phyloP scores from a whole-genome alignment of 805 yeast species.

The Suhomyces vadensis region DNA sequence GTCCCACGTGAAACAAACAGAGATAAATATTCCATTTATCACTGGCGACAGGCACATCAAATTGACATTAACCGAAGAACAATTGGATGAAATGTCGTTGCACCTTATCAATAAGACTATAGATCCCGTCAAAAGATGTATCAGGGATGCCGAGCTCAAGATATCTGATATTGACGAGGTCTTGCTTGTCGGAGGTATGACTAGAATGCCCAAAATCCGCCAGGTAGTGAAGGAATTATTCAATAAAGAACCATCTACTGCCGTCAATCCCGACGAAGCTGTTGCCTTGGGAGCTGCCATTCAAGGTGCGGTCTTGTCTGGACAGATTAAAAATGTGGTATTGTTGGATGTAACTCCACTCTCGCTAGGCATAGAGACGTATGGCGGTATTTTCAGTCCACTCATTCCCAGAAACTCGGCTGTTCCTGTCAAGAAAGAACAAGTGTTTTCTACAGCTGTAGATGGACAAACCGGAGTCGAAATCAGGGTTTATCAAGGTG shows the following conservation, averaged over 20 bases:
- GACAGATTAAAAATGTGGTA: constrained; percentile 28
- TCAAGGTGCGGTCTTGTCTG: constrained; percentile 30
- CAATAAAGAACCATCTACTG: constrained; percentile 64
- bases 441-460: constrained; percentile 76
- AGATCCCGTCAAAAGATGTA: constrained; percentile 71
- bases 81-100: constrained; percentile 66
- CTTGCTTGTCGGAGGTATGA: constrained; percentile 85
- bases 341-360: constrained; percentile 30
- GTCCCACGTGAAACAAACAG: constrained; percentile 62
- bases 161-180: constrained; percentile 71
- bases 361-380: constrained; percentile 69
- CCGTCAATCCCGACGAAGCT: constrained; percentile 72
- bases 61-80: constrained; percentile 59
- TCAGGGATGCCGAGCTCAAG: constrained; percentile 70
- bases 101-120: constrained; percentile 67
- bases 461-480: constrained; percentile 86
- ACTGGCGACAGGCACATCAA: constrained; percentile 62
- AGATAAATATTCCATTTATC: constrained; percentile 70
- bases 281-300: constrained; percentile 34
- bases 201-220: constrained; percentile 82
- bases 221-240: constrained; percentile 60
- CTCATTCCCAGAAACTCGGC: constrained; percentile 76
- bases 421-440: constrained; percentile 74
- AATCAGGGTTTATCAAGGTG: constrained; percentile 79
- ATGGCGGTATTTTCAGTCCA: constrained; percentile 81